Evolutionary conservation across 2,329 filamentous ascomycete genomes (phyloP), one percentile per base, ranked within the genome.

Genomic region (Magnaporthiopsis rhizophila): DNA sequence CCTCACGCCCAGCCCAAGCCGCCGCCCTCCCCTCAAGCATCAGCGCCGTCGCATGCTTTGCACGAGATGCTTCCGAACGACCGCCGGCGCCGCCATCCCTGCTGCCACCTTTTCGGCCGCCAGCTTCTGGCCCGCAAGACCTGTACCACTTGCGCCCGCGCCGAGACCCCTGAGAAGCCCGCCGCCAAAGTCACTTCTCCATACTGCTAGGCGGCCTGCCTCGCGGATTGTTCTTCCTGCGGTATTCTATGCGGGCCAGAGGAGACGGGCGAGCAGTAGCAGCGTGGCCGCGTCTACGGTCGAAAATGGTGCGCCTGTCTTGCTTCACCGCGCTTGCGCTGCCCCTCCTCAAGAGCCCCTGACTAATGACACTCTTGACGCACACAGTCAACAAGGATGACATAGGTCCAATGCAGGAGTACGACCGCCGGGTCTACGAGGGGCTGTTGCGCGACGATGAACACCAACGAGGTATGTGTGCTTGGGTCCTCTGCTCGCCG

Each of bases 381-480:
- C 38, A 15, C 24, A 58, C 53, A 67, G 68, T 67, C 59, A 73
- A 76, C 65, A 62, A 68, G 13, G 76, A 78, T 60, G 73, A 76
- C 58, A 73, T 80, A 67, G 93, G 93, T 0, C 95, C 95, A 2
- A 83, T 98, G 72, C 84, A 87, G 68, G 94, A 98, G 76, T 99
- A 99, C 75, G 89, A 97, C 74, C 81, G 83, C 66, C 86, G 94
- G 60, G 93, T 99, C 11, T 81, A 86, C 60, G 79, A 81, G 58
- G 91, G 92, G 13, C 80, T 85, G 61, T 75, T 99, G 68, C 85
- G 89, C 68, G 91, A 98, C 74, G 95, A 99, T 74, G 87, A 92
- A 68, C 91, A 97, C 76, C 95, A 99, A 76, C 82, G 95, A 82
- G 88, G 91, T 92, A 78, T 69, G 79, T 67, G 7, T 1, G n/a